Base-by-base conservation (phyloP, 2,329 filamentous ascomycete genomes). In the Uncinocarpus reesii region DNA sequence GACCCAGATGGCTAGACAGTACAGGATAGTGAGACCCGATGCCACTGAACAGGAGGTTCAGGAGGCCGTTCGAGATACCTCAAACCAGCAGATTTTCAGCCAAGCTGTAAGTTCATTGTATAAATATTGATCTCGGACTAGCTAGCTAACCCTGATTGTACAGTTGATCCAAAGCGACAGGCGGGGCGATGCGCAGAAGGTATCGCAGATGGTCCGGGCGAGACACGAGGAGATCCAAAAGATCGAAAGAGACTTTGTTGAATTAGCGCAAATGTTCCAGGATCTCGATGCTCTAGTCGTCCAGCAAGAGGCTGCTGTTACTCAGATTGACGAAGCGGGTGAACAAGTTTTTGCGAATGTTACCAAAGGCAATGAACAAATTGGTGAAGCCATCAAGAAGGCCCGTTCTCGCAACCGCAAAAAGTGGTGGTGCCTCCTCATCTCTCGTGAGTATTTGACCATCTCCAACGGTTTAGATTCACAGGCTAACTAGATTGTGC, bases 341-440 rank as follows among this genome's bases (percentile, higher is more conserved):
- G 85, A 93, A 67, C 84, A 94, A 61, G 84, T 92, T 32, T 80
- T 85, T 42, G 80, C 84, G 50, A 86, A 96, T 65, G 78, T 95
- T 41, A 79, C 83, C 60, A 84, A 92, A 65, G 90, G 83, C 55
- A 95, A 92, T 62, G 77, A 80, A 54, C 80, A 95, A 66, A 84
- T 96, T 51, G 80, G 76, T 32, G 78, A 77, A n/a, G 89, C 89
- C 10, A 84, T 95, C 53, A 75, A 77, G 52, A 94, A 86, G 57
- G 90, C 90, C 7, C 76, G 83, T 64, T 78, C 80, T 58, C 86
- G 84, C 43, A 78, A 86, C 57, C 86, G 81, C 72, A 94, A 93
- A 87, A 95, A 95, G 84, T 95, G 88, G 89, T 89, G 85, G 65
- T 95, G 88, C 74, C 70, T 95, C 57, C 81, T 83, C 60, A 86